Conservation (phyloP, 805 yeast genomes). For the Starmerella apis region DNA sequence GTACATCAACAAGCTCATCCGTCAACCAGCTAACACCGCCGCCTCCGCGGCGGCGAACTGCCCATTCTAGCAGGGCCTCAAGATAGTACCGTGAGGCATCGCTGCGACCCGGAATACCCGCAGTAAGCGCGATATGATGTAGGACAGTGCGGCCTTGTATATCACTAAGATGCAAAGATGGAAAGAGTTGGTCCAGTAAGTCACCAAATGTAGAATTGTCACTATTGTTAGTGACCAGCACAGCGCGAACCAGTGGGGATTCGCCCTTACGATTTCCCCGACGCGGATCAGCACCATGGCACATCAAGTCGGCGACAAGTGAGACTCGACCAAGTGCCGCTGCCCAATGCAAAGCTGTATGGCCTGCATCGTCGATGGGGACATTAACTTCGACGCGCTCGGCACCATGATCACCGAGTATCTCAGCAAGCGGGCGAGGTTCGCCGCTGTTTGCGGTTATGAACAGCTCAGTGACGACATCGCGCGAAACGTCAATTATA, state of each 20-base stretch:
- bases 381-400: constrained; percentile 46
- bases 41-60: constrained; percentile 45
- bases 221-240: constrained; percentile 71
- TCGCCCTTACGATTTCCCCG: constrained; percentile 78
- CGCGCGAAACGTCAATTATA: constrained; percentile 15
- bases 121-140: constrained; percentile 76
- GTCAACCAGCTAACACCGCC: constrained; percentile 44
- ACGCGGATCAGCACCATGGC: constrained; percentile 54
- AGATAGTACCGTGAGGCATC: constrained; percentile 65
- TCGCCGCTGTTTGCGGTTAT: constrained; percentile 16
- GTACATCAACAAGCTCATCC: constrained; percentile 69
- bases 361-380: constrained; percentile 86
- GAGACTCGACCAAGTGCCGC: constrained; percentile 73
- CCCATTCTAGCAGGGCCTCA: constrained; percentile 66
- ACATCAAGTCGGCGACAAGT: constrained; percentile 58
- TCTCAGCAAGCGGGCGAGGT: constrained; percentile 8
- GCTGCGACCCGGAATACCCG: constrained; percentile 64
- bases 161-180: constrained; percentile 57
- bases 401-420: constrained; percentile 28
- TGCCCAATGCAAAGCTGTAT: constrained; percentile 92
- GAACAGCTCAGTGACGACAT: constrained; percentile 26
- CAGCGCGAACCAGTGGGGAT: constrained; percentile 74
- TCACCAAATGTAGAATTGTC: constrained; percentile 66
- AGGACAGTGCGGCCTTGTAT: constrained; percentile 65
- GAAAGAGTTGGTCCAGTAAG: constrained; percentile 62